These are phyloP conservation scores for Suhomyces ambrosiae DNA, from an alignment of 1,139 yeast species.

Conservation along the genomic window DNA sequence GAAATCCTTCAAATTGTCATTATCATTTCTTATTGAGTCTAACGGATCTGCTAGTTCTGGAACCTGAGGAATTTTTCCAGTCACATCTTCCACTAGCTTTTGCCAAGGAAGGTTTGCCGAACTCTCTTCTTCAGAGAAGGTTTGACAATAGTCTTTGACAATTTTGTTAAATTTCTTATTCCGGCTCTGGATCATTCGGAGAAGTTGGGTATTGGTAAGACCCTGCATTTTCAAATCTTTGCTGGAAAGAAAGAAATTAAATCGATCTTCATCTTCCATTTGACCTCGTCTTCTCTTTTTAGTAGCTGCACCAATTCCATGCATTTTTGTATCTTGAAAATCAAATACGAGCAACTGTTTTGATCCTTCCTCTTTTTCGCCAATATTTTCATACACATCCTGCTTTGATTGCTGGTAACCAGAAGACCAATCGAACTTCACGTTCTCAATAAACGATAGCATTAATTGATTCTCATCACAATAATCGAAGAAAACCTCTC, in stretches of 20 bases:
- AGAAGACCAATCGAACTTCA: conserved; percentile 41
- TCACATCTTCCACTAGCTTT: conserved; percentile 16
- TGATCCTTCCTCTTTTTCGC: conserved; percentile 13
- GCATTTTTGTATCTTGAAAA: conserved; percentile 66
- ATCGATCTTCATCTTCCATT: conserved; percentile 12
- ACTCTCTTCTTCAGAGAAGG: conserved; percentile 19
- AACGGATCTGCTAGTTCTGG: conserved; percentile 35
- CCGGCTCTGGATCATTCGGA: conserved; percentile 61
- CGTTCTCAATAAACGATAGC: conserved; percentile 34
- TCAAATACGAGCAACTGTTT: conserved; percentile 71
- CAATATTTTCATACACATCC: conserved; percentile 29
- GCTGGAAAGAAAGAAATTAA: conserved; percentile 30
- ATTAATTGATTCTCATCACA: conserved; percentile 69
- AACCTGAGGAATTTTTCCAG: conserved; percentile 46
- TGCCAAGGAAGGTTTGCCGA: neutral
- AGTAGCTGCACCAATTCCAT: conserved; percentile 38
- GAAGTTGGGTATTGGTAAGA: conserved; percentile 43
- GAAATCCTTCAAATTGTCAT: neutral
- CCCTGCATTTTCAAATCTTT: conserved; percentile 19
- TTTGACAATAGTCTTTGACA: conserved; percentile 41
- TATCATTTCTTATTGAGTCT: conserved; percentile 38
- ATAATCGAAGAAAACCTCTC: conserved; percentile 65
- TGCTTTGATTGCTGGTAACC: conserved; percentile 47
- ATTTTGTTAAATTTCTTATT: conserved; percentile 53
- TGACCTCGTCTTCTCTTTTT: conserved; percentile 21